phyloP scores from a whole-genome alignment of 2,329 filamentous ascomycete genomes.

The Biscogniauxia sp. region DNA sequence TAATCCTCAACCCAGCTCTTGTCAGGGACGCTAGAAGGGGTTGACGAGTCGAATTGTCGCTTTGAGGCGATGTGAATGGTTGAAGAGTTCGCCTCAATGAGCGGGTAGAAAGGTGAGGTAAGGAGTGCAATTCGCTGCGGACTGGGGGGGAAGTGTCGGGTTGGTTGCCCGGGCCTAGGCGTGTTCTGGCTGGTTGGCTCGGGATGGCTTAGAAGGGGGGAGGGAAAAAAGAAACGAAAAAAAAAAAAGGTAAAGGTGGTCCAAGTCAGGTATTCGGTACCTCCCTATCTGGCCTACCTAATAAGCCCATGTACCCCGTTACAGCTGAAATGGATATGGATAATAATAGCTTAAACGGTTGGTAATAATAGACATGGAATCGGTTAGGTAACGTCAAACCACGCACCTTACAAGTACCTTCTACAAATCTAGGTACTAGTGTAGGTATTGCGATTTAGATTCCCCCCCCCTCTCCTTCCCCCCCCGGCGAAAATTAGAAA shows the following conservation, averaged over 20 bases:
- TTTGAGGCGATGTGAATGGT: slow-evolving; percentile 38
- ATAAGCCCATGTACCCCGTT: slow-evolving; percentile 6
- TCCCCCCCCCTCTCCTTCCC: too few relatives aligned
- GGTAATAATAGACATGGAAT: neutral
- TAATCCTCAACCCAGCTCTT: slow-evolving; percentile 10
- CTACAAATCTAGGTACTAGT: slow-evolving; percentile 1
- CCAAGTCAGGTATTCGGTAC: slow-evolving; percentile 8
- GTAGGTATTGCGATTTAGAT: neutral
- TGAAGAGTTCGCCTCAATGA: slow-evolving; percentile 30
- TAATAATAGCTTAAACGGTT: neutral
- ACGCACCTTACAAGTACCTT: slow-evolving; percentile 1
- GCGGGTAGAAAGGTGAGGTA: slow-evolving; percentile 34
- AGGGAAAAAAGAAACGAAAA: neutral
- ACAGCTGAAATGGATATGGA: neutral
- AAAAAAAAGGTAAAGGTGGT: neutral
- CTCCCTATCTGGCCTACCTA: slow-evolving; percentile 7
- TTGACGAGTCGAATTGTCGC: slow-evolving; percentile 26
- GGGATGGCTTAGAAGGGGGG: neutral
- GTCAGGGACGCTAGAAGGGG: slow-evolving; percentile 22
- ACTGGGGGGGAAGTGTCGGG: slow-evolving; percentile 20
- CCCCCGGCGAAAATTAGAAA: too few relatives aligned
- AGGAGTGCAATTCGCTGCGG: slow-evolving; percentile 35
- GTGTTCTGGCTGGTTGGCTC: slow-evolving; percentile 6
- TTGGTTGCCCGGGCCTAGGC: slow-evolving; percentile 11
- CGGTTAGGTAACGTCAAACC: neutral